Percentiles rank a stretch among this genome's conserved stretches.
These are phyloP conservation scores for Rutstroemia sydowiana DNA, from an alignment of 2,329 filamentous ascomycete genomes.

Conservation along the genomic window DNA sequence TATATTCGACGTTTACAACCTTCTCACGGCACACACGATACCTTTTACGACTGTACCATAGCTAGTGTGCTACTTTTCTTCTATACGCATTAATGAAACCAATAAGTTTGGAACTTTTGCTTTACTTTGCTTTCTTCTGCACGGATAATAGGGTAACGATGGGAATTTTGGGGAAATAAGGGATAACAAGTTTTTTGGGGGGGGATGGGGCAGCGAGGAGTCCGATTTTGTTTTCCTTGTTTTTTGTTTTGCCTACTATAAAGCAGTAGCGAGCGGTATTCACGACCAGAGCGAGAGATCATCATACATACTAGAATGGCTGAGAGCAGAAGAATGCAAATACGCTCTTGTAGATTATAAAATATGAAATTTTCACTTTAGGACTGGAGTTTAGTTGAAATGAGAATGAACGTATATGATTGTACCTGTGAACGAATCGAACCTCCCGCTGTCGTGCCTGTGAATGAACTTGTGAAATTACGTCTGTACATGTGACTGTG, in stretches of 20 bases:
- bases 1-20: conserved; percentile 5
- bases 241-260: background rate
- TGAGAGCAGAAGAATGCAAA: conserved; percentile 6
- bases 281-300: conserved; percentile 1
- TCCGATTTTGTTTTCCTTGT: too few relatives aligned
- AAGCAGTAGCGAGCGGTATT: background rate
- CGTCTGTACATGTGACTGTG: too few relatives aligned
- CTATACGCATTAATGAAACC: background rate
- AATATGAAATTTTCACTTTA: too few relatives aligned
- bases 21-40: conserved; percentile 5
- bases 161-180: conserved; percentile 2
- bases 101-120: background rate
- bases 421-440: too few relatives aligned
- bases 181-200: background rate
- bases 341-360: conserved; percentile 6
- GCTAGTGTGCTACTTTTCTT: conserved; percentile 1
- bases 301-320: conserved; percentile 10
- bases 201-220: conserved; percentile 1
- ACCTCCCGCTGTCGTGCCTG: background rate
- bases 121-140: conserved; percentile 8
- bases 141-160: conserved; percentile 9
- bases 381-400: background rate
- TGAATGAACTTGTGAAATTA: background rate
- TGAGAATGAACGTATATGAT: too few relatives aligned
- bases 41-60: conserved; percentile 10